Base-by-base conservation (phyloP, 148 eudicot genomes). In the Rhododendron ferrugineum region DNA sequence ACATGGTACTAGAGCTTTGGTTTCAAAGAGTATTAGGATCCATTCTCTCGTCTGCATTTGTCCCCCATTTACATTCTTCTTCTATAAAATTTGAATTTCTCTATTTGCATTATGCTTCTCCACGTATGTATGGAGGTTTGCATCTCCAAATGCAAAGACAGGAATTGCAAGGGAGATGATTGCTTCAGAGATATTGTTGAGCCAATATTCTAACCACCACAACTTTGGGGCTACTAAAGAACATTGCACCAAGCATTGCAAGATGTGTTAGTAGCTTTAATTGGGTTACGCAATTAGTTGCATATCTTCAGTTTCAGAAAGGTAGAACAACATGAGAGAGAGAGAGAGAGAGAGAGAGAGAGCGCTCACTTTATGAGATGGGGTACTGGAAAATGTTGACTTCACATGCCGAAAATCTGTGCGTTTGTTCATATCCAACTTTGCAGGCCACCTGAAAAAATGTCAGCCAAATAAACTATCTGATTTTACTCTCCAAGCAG, bases 371-470 rank as follows among this genome's bases (percentile, higher is more conserved):
- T 91, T 95, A 88, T 91, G 89, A 49, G 94, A 87, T 66, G 93
- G 98, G 74, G 92, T 89, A 90, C 91, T 92, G 15, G 91, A 79
- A 90, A 97, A 97, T 82, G 98, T 91, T 83, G 98, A 90, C 82
- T 89, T 94, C 70, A 97, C 98, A 89, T 97, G 99, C 78, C 92
- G 92, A 83, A 92, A 92, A 90, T 97, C 99, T 40, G 99, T 97
- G 86, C 99, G 98, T 83, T 97, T 97, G 73, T 96, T 94, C 98
- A 97, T 93, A 89, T 97, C 99, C 85, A 97, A 88, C 86, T 97
- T 97, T 42, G 88, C 89, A 14, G 99, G 99, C 99, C 99, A 97
- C 88, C 99, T 97, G 94, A 87, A 88, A 36, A 88, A 80, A 85
- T 87, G 86, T 40, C 36, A 66, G 30, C 34, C 50, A 84, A 91